These are phyloP conservation scores for Kickxella alabastrina DNA, from an alignment of 192 early-diverging fungal species.

Conservation along the genomic window DNA sequence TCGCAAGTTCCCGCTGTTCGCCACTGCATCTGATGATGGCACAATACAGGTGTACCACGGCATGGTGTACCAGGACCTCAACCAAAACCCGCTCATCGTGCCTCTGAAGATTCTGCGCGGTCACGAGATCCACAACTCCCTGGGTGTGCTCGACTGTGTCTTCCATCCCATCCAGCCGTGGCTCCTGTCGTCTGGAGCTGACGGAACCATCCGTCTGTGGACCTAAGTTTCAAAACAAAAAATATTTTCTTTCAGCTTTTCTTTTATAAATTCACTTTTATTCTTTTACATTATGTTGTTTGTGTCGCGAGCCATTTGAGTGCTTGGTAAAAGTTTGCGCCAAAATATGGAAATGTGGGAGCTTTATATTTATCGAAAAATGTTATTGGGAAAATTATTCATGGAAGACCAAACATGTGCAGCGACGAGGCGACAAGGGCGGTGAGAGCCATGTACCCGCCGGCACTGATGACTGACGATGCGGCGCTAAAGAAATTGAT, in stretches of 20 bases:
- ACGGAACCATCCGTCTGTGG: constrained; percentile 84
- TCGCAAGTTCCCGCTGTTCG: constrained; percentile 87
- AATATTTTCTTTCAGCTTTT: background rate
- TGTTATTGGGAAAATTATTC: too few relatives aligned
- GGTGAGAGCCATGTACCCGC: constrained; percentile 35
- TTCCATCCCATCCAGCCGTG: constrained; percentile 98
- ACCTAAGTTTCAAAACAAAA: constrained; percentile 47
- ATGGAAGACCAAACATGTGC: constrained; percentile 33
- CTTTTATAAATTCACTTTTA: background rate
- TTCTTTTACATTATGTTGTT: background rate
- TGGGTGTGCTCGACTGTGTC: constrained; percentile 76
- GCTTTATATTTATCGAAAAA: too few relatives aligned
- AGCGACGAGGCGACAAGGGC: constrained; percentile 39
- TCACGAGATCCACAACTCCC: constrained; percentile 67
- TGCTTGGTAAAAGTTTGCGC: background rate
- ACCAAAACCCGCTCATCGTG: constrained; percentile 96
- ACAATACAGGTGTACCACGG: constrained; percentile 95
- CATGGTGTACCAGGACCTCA: constrained; percentile 95
- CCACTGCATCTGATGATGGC: constrained; percentile 89
- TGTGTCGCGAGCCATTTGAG: background rate
- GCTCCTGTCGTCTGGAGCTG: constrained; percentile 90
- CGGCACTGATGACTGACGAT: constrained; percentile 19
- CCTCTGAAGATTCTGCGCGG: constrained; percentile 92
- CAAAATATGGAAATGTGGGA: too few relatives aligned
- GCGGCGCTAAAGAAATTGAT: constrained; percentile 49